These are phyloP conservation scores for Extremus antarcticus DNA, from an alignment of 495 filamentous ascomycete genomes.

Conservation along the genomic window DNA sequence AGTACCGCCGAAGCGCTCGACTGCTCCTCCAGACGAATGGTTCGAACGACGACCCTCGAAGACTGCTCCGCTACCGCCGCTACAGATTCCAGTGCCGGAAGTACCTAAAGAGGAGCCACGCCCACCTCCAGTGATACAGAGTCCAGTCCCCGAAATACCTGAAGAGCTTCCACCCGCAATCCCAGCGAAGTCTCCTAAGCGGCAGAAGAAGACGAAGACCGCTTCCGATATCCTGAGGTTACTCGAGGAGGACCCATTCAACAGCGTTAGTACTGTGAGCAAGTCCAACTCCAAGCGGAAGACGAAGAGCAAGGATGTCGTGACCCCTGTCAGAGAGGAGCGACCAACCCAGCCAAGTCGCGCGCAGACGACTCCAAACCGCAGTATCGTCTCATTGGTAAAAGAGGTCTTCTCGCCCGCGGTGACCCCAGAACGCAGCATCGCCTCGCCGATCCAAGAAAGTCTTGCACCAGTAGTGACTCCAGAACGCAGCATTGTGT, in stretches of 20 bases:
- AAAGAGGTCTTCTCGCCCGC: no score
- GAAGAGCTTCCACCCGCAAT: neutral
- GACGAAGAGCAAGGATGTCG: neutral
- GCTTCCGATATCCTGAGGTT: neutral
- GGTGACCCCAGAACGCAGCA: no score
- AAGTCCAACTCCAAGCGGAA: neutral
- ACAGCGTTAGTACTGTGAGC: neutral
- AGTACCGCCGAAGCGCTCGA: constrained; percentile 5
- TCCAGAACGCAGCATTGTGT: no score
- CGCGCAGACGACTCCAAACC: no score
- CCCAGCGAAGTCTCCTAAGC: neutral
- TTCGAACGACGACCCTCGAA: neutral
- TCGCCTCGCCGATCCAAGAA: no score
- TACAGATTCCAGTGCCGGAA: neutral
- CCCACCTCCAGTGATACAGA: neutral
- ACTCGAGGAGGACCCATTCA: neutral
- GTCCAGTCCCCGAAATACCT: neutral
- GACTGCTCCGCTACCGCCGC: neutral
- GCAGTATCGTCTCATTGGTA: no score
- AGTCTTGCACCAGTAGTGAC: no score
- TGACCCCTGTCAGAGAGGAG: neutral
- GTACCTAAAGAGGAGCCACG: no score
- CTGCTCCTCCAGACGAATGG: neutral
- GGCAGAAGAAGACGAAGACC: neutral
- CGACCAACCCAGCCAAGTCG: neutral